Evolutionary conservation across 1,139 yeast species (phyloP), one percentile per base, ranked within the genome.

Genomic region (Tardiomyces blankii): DNA sequence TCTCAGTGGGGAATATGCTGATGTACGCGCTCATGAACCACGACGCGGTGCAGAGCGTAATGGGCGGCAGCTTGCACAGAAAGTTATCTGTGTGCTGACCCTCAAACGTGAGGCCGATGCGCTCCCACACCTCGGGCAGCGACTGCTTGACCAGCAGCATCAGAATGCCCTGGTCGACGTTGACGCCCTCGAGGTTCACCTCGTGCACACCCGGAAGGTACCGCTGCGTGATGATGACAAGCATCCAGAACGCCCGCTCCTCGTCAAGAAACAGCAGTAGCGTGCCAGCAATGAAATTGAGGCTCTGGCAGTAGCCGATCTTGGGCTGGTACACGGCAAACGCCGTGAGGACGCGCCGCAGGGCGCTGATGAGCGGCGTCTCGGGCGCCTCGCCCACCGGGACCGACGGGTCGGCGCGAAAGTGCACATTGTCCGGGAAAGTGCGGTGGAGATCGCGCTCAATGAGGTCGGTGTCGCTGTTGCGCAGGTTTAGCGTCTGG

Each of bases 21-120:
- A 89, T 87, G 65, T 84, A 91, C 6, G 87, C 76, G 52, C 96
- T 84, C 98, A 91, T 91, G 62, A 91, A 91, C 98, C 98, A 91
- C 43, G 95, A 82, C 0, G 96, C 89, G 0, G 97, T 89, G 53
- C 95, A 94, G 40, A 91, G 71, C 0, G 96, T 85, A 4, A 91
- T 78, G 0, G 96, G 95, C 1, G 98, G 98, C 44, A 88, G 66
- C 53, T 83, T 79, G 18, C 78, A 70, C 44, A 89, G 69, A 46
- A 83, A 82, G 58, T 82, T 88, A 51, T 78, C 81, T 42, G 76
- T 67, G 42, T 73, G 60, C 39, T 54, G 48, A 28, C 65, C 69
- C 41, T 66, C 73, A 44, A 51, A 64, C 54, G 65, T 64, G 23
- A 63, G 61, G 8, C 72, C 68, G 16, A 78, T 65, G 44, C 69